These are phyloP conservation scores for Digitaria exilis DNA, from an alignment of 202 grass and related monocot genomes.

Conservation along the genomic window DNA sequence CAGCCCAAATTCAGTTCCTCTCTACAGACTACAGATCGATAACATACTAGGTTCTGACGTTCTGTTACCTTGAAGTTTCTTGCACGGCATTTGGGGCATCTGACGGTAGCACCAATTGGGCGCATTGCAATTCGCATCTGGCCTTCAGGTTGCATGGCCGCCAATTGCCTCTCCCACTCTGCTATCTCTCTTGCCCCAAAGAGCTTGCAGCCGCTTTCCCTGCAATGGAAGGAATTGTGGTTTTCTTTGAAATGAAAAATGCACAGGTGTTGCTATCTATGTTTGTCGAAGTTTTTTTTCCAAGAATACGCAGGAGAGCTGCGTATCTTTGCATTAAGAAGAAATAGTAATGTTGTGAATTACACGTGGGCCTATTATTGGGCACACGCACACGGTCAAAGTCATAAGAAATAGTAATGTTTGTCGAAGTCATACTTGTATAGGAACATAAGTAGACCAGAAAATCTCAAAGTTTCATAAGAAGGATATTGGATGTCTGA, in stretches of 20 bases:
- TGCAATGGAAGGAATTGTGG: not conserved
- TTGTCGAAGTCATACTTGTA: not conserved
- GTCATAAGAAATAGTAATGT: no score
- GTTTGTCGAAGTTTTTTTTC: no score
- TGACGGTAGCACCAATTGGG: slow-evolving; percentile 32
- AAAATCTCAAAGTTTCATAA: not conserved
- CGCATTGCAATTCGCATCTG: slow-evolving; percentile 35
- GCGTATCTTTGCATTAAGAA: no score
- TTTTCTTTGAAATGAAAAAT: not conserved
- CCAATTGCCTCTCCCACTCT: slow-evolving; percentile 57
- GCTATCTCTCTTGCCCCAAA: slow-evolving; percentile 58
- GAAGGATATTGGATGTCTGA: not conserved
- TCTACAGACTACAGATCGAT: not conserved
- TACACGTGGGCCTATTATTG: no score
- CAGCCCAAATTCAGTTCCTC: not conserved
- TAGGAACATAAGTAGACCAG: not conserved
- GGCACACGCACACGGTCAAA: no score
- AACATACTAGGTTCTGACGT: not conserved
- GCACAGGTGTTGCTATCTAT: not conserved
- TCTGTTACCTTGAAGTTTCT: slow-evolving; percentile 63
- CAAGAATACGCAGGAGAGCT: no score
- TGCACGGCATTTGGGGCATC: slow-evolving; percentile 67
- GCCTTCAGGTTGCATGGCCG: slow-evolving; percentile 38
- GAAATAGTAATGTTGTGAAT: no score
- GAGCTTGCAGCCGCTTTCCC: slow-evolving; percentile 49